Evolutionary conservation across 768 basidiomycete species (phyloP).

Genomic region (Leccinum sublutescens): DNA sequence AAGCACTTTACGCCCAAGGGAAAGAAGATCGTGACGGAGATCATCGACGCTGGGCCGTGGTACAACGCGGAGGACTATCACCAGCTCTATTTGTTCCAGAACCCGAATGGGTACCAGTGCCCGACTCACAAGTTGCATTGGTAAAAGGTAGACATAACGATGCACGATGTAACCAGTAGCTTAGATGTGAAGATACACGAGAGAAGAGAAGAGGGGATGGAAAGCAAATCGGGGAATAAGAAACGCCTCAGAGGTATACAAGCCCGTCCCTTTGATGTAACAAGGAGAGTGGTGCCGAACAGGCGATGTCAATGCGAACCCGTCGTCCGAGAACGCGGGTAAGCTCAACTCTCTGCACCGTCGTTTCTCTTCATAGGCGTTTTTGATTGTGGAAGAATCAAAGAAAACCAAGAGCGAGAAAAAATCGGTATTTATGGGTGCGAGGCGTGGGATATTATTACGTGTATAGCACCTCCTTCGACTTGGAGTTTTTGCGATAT

Average conservation of each 20-base stretch:
- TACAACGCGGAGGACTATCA: conserved; percentile 83
- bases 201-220: neutral
- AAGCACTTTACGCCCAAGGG: conserved; percentile 77
- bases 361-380: conserved; percentile 51
- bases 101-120: conserved; percentile 89
- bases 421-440: conserved; percentile 5
- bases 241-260: conserved; percentile 51
- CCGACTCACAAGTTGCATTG: conserved; percentile 85
- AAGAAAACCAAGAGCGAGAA: neutral
- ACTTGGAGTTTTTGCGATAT: no score
- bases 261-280: conserved; percentile 63
- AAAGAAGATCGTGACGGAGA: conserved; percentile 75
- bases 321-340: conserved; percentile 34
- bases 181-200: no score
- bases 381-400: conserved; percentile 50
- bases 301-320: conserved; percentile 60
- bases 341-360: conserved; percentile 60
- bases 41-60: conserved; percentile 71
- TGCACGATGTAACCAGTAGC: no score
- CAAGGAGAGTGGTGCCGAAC: conserved; percentile 62
- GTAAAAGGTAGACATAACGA: conserved; percentile 35
- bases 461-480: neutral
- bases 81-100: conserved; percentile 75
- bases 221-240: neutral
- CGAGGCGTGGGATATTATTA: conserved; percentile 15